Base-by-base conservation (phyloP, 192 early-diverging fungal genomes). In the Linnemannia elongata region DNA sequence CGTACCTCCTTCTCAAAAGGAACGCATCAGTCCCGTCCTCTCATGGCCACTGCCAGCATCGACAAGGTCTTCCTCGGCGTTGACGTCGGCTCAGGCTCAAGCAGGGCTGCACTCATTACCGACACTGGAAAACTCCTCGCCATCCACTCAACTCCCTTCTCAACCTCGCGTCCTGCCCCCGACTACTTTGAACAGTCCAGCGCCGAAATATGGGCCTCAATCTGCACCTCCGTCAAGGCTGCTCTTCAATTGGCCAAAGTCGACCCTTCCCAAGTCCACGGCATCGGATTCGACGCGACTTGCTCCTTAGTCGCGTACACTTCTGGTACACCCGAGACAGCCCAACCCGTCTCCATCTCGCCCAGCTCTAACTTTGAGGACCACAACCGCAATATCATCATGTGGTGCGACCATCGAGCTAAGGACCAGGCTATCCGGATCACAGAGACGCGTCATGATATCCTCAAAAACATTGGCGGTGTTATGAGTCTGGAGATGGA, bases 271-370 rank as follows among this genome's bases (percentile, higher is more conserved):
- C 66, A 66, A 20, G 89, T 95, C 74, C 91, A 90, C 63, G 83
- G 95, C 8, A 88, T 96, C 35, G 96, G 96, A 4, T 95, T 96
- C 66, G 96, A 96, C 77, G 96, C 94, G 1, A 96, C 96, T 1
- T 96, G 96, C 82, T 94, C 93, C 15, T 82, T 96, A 9, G 95
- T 93, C 3, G 93, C 88, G 20, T 80, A 94, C 69, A 89, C 92
- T 33, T 45, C 72, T 10, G 85, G 85, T 15, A 39, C 79, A 0
- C 85, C 85, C 55, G 87, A 82, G 18, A 60, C 82, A 3, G 90
- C 88, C 22, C 63, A 82, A 10, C 93, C 94, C 12, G 83, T 93
- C 1, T 86, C 90, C 8, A 85, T 95, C 47, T 88, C 91, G 54
- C 82, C 89, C 4, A 85, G 83, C 13, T 88, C 88, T 45, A 77